Evolutionary conservation across 805 yeast genomes (phyloP).

Genomic region (Metschnikowia kofuensis): DNA sequence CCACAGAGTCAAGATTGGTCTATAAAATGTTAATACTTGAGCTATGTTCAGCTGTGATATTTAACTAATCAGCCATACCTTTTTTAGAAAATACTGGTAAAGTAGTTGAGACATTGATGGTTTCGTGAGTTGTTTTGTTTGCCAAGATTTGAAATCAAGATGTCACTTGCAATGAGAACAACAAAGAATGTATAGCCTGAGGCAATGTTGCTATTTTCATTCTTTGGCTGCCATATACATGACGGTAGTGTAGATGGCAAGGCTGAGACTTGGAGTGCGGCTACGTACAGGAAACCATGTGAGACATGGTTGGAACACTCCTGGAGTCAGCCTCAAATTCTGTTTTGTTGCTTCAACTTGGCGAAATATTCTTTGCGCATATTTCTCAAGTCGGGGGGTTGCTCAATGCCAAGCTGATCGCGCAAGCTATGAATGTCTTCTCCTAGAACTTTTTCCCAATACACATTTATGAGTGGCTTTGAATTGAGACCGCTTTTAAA

Average conservation of each 20-base stretch:
- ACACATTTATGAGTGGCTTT: conserved; percentile 78
- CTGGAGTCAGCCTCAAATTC: conserved; percentile 2
- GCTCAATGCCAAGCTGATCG: conserved; percentile 63
- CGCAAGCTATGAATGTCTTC: conserved; percentile 72
- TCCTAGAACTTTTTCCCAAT: conserved; percentile 84
- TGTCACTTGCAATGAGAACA: too few relatives aligned
- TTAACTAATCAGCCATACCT: conserved; percentile 25
- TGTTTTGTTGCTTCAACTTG: conserved; percentile 22
- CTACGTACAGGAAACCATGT: conserved; percentile 5
- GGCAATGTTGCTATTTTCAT: conserved; percentile 3
- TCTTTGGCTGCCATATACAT: not conserved
- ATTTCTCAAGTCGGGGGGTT: conserved; percentile 71
- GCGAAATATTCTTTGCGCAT: conserved; percentile 45
- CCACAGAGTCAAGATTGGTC: conserved; percentile 28
- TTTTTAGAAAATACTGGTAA: conserved; percentile 35
- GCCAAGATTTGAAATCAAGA: too few relatives aligned
- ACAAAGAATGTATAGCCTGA: not conserved
- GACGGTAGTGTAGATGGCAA: not conserved
- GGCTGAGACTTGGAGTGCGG: not conserved
- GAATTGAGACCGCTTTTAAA: conserved; percentile 65
- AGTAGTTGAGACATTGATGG: conserved; percentile 28
- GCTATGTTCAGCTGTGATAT: too few relatives aligned
- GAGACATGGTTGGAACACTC: conserved; percentile 1
- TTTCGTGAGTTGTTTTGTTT: too few relatives aligned
- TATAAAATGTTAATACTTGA: conserved; percentile 10